phyloP scores from a whole-genome alignment of 1,284 basidiomycete genomes.

The Malassezia dermatis region DNA sequence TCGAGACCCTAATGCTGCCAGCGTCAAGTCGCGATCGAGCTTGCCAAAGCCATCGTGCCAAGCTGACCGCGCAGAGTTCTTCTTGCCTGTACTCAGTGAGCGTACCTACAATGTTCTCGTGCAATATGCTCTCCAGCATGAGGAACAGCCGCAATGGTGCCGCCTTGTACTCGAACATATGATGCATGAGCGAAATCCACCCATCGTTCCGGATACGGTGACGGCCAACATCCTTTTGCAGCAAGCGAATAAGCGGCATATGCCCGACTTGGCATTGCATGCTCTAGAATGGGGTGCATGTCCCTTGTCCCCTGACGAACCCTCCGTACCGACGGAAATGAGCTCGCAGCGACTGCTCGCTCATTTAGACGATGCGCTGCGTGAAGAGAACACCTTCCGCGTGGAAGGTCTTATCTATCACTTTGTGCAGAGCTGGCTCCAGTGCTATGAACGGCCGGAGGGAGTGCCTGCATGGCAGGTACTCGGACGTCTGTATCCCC shows the following conservation, averaged over 20 bases:
- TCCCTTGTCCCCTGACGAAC: not conserved
- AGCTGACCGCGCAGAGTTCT: not conserved
- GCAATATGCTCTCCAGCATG: constrained; percentile 10
- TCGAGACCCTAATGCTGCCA: not conserved
- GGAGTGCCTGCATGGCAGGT: constrained; percentile 8
- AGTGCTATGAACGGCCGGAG: not conserved
- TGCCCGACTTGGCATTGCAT: not conserved
- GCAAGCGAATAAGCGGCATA: constrained; percentile 5
- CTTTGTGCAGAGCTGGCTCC: constrained; percentile 1
- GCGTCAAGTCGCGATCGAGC: not conserved
- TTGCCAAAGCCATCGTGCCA: constrained; percentile 1
- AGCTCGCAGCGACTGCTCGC: constrained; percentile 5
- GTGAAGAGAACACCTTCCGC: constrained; percentile 2
- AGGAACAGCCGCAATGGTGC: constrained; percentile 7
- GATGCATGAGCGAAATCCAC: constrained; percentile 8
- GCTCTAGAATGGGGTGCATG: not conserved
- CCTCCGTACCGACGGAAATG: not conserved
- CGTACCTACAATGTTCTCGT: constrained; percentile 12
- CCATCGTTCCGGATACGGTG: constrained; percentile 1
- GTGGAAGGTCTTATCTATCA: constrained; percentile 9
- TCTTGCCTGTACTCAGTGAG: not conserved
- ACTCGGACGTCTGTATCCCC: constrained; percentile 1
- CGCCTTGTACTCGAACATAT: constrained; percentile 15
- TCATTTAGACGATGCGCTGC: constrained; percentile 10
- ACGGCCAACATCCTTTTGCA: constrained; percentile 13